These are phyloP conservation scores for Musa balbisiana DNA, from an alignment of 202 grass and related monocot genomes.

Conservation along the genomic window DNA sequence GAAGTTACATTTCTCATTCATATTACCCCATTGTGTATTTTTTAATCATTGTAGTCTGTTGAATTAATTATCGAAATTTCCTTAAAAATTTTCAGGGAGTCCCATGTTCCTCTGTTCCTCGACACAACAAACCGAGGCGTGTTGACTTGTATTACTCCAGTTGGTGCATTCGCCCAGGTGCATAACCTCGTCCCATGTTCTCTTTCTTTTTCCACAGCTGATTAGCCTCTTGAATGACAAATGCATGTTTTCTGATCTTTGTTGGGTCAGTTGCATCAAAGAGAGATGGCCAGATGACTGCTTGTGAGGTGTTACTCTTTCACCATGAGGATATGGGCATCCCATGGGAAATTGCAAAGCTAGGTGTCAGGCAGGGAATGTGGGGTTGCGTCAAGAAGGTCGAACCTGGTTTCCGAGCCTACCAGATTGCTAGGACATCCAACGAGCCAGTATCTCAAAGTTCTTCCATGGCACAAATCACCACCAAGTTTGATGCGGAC, in stretches of 20 bases:
- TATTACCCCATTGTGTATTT: neutral
- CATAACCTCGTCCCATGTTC: neutral
- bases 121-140: conserved; percentile 64
- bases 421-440: conserved; percentile 38
- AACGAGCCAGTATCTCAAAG: conserved; percentile 40
- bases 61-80: neutral
- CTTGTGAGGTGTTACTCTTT: conserved; percentile 87
- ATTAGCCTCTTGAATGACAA: neutral
- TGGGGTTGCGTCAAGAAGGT: conserved; percentile 78
- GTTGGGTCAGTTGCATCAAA: conserved; percentile 53
- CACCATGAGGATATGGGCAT: conserved; percentile 98
- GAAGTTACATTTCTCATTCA: neutral
- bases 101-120: conserved; percentile 52
- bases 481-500: conserved; percentile 49
- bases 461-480: conserved; percentile 45
- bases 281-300: conserved; percentile 60
- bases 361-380: conserved; percentile 82
- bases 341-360: conserved; percentile 68
- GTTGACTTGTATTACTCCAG: conserved; percentile 98
- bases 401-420: conserved; percentile 72
- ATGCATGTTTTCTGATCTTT: neutral
- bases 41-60: neutral
- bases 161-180: conserved; percentile 95
- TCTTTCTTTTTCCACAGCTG: neutral
- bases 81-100: conserved; percentile 50